Conservation (phyloP, 768 basidiomycete genomes). For the Pleurotus tuber-regium region DNA sequence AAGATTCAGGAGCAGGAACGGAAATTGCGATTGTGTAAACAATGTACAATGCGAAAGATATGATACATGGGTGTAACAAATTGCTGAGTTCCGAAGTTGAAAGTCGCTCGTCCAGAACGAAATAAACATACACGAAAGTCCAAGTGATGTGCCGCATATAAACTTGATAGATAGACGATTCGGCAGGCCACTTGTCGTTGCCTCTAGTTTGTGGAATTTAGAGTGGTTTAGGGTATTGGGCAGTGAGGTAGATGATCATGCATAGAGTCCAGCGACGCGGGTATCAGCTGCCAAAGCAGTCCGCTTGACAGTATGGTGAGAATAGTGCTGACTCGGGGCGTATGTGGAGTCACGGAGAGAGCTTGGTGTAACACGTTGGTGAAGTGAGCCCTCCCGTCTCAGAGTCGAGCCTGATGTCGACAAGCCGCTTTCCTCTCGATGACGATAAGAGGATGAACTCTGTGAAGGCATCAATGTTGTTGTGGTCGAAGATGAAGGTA, state of each 20-base stretch:
- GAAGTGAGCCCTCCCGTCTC: slow-evolving; percentile 4
- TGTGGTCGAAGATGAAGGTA: slow-evolving; percentile 2
- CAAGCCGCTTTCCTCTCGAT: not conserved
- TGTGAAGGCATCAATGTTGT: slow-evolving; percentile 11
- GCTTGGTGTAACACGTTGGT: slow-evolving; percentile 5
- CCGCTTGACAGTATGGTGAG: slow-evolving; percentile 4
- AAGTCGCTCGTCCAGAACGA: slow-evolving; percentile 10
- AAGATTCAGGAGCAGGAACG: not conserved
- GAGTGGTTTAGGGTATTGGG: not conserved
- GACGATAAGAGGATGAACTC: slow-evolving; percentile 1
- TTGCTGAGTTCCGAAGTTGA: not conserved
- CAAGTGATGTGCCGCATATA: not conserved
- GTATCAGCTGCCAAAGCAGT: not conserved
- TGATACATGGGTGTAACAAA: slow-evolving; percentile 1
- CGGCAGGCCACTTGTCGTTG: not conserved
- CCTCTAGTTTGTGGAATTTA: not conserved
- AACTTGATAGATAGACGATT: not conserved
- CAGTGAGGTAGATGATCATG: slow-evolving; percentile 5
- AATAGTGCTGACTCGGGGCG: not conserved
- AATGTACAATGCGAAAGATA: slow-evolving; percentile 6
- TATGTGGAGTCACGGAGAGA: slow-evolving; percentile 5
- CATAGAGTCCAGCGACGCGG: slow-evolving; percentile 6
- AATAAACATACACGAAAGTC: slow-evolving; percentile 9
- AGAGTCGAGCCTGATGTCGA: slow-evolving; percentile 6
- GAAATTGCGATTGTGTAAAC: not conserved